Evolutionary conservation across 352 stramenopile species (phyloP).

Genomic region (Globisporangium viniferum): DNA sequence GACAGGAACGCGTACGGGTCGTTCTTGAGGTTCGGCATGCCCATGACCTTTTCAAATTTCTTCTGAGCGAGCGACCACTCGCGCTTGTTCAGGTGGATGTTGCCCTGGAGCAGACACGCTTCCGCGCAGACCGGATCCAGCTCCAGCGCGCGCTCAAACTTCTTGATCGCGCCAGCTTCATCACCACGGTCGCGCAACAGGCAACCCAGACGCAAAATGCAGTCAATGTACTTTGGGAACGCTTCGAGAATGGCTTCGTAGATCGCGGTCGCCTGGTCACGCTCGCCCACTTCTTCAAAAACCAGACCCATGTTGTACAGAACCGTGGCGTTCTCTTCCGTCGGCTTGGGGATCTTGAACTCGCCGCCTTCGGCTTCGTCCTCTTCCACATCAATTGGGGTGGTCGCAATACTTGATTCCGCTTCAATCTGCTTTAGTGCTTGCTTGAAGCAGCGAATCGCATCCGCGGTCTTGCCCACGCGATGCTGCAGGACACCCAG

Average conservation of each 20-base stretch:
- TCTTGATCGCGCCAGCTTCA: slow-evolving; percentile 84
- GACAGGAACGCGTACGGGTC: slow-evolving; percentile 96
- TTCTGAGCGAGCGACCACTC: slow-evolving; percentile 95
- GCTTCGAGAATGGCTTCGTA: slow-evolving; percentile 92
- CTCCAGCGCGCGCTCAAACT: slow-evolving; percentile 92
- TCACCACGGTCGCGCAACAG: slow-evolving; percentile 93
- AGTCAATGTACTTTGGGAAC: slow-evolving; percentile 95
- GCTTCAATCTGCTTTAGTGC: slow-evolving; percentile 62
- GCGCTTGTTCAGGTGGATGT: slow-evolving; percentile 93
- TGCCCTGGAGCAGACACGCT: slow-evolving; percentile 93
- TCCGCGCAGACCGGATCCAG: slow-evolving; percentile 90
- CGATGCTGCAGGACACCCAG: slow-evolving; percentile 79
- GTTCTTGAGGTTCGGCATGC: slow-evolving; percentile 94
- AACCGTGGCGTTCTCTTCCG: slow-evolving; percentile 89
- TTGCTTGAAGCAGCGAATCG: slow-evolving; percentile 89
- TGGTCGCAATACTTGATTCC: slow-evolving; percentile 24
- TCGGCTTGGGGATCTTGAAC: slow-evolving; percentile 41
- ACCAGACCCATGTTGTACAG: slow-evolving; percentile 95
- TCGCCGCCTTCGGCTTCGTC: slow-evolving; percentile 35
- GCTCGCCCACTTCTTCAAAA: slow-evolving; percentile 91
- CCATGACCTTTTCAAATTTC: slow-evolving; percentile 92
- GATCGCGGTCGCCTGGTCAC: slow-evolving; percentile 87
- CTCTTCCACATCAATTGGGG: slow-evolving; percentile 9
- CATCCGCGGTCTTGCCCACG: slow-evolving; percentile 86
- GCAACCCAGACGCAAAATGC: slow-evolving; percentile 91